These are phyloP conservation scores for Blastobotrys petasosporus DNA, from an alignment of 1,139 yeast species.

Conservation along the genomic window DNA sequence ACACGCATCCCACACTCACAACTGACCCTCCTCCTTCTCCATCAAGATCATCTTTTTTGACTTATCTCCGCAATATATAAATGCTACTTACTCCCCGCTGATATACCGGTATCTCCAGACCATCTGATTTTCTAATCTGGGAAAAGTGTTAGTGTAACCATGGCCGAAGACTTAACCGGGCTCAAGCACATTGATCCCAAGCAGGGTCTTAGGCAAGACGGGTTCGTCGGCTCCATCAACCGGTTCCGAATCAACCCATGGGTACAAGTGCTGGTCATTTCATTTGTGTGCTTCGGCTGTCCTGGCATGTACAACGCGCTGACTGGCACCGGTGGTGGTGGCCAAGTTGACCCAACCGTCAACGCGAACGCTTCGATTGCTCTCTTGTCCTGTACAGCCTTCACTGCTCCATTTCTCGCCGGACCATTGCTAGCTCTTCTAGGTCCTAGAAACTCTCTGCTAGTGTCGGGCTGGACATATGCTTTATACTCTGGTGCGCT, in stretches of 20 bases:
- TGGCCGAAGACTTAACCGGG: slow-evolving; percentile 1
- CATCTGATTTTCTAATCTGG: no score
- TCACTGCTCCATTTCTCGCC: slow-evolving; percentile 50
- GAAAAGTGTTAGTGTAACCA: neutral
- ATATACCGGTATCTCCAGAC: no score
- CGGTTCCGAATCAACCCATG: slow-evolving; percentile 19
- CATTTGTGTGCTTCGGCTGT: slow-evolving; percentile 31
- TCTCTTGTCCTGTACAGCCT: slow-evolving; percentile 43
- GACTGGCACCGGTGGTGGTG: slow-evolving; percentile 48
- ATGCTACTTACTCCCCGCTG: no score
- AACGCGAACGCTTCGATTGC: slow-evolving; percentile 41
- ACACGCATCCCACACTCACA: no score
- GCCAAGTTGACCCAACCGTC: slow-evolving; percentile 39
- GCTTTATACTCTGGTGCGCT: slow-evolving; percentile 52
- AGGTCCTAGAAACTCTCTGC: slow-evolving; percentile 46
- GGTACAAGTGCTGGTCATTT: slow-evolving; percentile 27
- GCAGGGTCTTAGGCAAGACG: slow-evolving; percentile 8
- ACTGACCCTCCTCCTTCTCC: no score
- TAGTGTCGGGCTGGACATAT: slow-evolving; percentile 54
- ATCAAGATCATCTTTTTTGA: no score
- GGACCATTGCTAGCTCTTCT: slow-evolving; percentile 53
- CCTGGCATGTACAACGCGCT: slow-evolving; percentile 50
- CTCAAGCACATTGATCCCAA: slow-evolving; percentile 9
- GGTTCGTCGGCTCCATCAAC: slow-evolving; percentile 8
- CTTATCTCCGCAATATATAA: no score